Base-by-base conservation (phyloP, 2,329 filamentous ascomycete species). In the Ophiostoma perfectum region DNA sequence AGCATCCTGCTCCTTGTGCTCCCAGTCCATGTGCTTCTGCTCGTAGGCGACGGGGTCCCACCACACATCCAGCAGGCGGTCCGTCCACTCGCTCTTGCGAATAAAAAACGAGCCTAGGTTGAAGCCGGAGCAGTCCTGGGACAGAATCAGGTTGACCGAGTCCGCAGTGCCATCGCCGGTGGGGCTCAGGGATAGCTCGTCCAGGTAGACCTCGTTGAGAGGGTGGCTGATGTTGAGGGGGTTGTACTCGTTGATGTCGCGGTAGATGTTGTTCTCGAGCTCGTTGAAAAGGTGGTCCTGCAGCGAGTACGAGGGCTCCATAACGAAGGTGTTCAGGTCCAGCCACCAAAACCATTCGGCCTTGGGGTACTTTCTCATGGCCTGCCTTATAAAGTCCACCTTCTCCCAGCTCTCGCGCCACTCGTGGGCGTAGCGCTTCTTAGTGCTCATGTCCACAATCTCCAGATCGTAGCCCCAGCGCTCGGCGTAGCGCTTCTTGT, bases 291-390 rank as follows among this genome's bases (percentile, higher is more conserved):
- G 87, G 78, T 99, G 94, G 60, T 85, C 83, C 77, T 98, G 93
- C 27, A 99, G 84, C 9, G 94, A 97, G 78, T 93, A 92, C 27
- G 87, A 89, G 3, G 93, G 92, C 77, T 99, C 95, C 95, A 99
- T 99, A 78, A 99, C 89, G 79, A 94, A 96, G 3, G 95, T 99
- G 80, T 97, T 96, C 52, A 98, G 86, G 78, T 99, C 95, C 69
- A 99, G 84, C 94, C 95, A 99, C 95, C 95, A 99, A 75, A 99
- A 95, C 95, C 95, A 99, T 82, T 99, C 94, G 45, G 94, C 95
- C 72, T 96, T 85, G 41, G 95, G 95, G 76, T 98, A 97, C 78
- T 97, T 97, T 76, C 88, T 87, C 84, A 99, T 89, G 62, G 90
- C 88, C 70, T 92, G 91, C 70, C 94, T 88, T 74, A 99, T 88